Evolutionary conservation across 2,329 filamentous ascomycete species (phyloP).

Genomic region (Penicillium sumatraense): DNA sequence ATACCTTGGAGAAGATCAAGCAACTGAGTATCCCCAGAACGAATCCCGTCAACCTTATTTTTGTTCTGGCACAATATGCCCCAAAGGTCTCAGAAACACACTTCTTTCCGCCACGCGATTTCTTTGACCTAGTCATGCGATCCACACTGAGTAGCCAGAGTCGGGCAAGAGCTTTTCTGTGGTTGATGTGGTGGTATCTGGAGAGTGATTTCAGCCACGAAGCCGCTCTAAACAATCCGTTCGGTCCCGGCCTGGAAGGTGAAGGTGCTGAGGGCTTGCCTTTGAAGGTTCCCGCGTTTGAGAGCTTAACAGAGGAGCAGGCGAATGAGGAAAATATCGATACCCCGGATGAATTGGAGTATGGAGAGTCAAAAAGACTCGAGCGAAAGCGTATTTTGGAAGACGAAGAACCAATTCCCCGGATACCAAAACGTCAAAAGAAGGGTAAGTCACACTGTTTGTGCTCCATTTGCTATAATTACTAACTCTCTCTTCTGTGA

Average conservation of each 20-base stretch:
- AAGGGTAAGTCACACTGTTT: slow-evolving; percentile 37
- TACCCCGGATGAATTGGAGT: slow-evolving; percentile 53
- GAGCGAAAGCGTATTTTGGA: slow-evolving; percentile 56
- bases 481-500: slow-evolving; percentile 9
- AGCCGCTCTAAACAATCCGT: slow-evolving; percentile 87
- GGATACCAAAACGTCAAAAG: slow-evolving; percentile 50
- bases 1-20: slow-evolving; percentile 82
- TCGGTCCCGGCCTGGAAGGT: slow-evolving; percentile 63
- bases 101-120: slow-evolving; percentile 82
- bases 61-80: slow-evolving; percentile 87
- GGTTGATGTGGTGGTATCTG: slow-evolving; percentile 99
- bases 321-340: slow-evolving; percentile 57
- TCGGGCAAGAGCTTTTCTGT: slow-evolving; percentile 85
- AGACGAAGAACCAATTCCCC: slow-evolving; percentile 52
- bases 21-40: slow-evolving; percentile 71
- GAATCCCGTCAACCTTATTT: slow-evolving; percentile 96
- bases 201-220: slow-evolving; percentile 93
- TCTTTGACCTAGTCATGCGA: slow-evolving; percentile 96
- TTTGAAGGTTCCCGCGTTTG: slow-evolving; percentile 53
- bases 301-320: slow-evolving; percentile 54
- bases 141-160: slow-evolving; percentile 79
- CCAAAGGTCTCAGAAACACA: slow-evolving; percentile 91
- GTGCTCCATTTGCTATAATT: slow-evolving; percentile 1
- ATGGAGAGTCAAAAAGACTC: slow-evolving; percentile 53
- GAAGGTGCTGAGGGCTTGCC: slow-evolving; percentile 50